These are phyloP conservation scores for Macrolepiota albuminosa DNA, from an alignment of 768 basidiomycete genomes.

Conservation along the genomic window DNA sequence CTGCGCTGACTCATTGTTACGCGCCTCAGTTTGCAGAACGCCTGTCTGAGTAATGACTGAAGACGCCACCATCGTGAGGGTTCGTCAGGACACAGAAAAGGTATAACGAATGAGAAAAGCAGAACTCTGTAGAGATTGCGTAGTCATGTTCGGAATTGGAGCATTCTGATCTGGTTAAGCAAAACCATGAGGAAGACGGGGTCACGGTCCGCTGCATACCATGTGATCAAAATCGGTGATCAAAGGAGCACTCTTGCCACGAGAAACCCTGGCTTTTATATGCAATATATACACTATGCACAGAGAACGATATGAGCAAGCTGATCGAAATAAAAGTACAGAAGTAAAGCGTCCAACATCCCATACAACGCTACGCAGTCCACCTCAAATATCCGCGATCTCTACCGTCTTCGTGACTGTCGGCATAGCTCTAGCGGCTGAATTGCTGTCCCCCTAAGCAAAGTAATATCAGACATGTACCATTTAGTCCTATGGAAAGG, in stretches of 20 bases:
- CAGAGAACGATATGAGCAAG: not conserved
- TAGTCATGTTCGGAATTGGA: not conserved
- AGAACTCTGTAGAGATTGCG: not conserved
- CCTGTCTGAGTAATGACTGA: constrained; percentile 9
- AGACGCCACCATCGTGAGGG: not conserved
- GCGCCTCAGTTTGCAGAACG: constrained; percentile 23
- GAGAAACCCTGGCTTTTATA: not conserved
- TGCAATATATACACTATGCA: not conserved
- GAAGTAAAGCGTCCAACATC: not conserved
- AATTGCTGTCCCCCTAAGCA: not conserved
- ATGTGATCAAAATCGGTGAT: too few relatives aligned
- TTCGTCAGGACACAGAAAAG: not conserved
- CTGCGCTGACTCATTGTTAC: constrained; percentile 19
- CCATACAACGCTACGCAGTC: not conserved
- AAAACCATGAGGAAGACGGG: not conserved
- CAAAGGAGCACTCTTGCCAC: too few relatives aligned
- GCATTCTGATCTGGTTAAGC: not conserved
- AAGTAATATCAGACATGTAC: not conserved
- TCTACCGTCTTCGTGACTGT: constrained; percentile 20
- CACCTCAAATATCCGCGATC: constrained; percentile 16
- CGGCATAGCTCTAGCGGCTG: constrained; percentile 12
- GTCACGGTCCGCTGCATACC: not conserved
- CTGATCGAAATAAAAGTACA: not conserved
- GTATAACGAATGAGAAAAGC: not conserved
- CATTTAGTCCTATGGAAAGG: not conserved